Percentiles rank a stretch among this genome's conserved stretches.
phyloP scores from a whole-genome alignment of 495 filamentous ascomycete genomes.

The Gamarada debralockiae region DNA sequence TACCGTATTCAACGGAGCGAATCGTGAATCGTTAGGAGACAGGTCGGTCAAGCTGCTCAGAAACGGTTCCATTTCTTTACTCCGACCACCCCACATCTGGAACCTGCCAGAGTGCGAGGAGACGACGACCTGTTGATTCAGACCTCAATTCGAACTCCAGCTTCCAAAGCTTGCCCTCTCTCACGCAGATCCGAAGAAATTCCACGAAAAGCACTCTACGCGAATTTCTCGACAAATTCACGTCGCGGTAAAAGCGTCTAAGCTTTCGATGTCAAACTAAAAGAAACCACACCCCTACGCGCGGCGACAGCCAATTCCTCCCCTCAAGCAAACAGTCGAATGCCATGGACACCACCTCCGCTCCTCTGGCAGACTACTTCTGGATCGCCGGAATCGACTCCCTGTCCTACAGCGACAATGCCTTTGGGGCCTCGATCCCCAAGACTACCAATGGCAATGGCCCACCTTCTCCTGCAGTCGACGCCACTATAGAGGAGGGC shows the following conservation, averaged over 20 bases:
- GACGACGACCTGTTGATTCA: too few species aligned
- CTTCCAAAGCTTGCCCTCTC: too few species aligned
- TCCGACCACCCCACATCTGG: too few species aligned
- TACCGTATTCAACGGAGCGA: too few species aligned
- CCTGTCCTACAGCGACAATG: conserved; percentile 52
- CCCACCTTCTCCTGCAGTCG: conserved; percentile 38
- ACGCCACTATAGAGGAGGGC: conserved; percentile 78
- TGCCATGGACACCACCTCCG: conserved; percentile 56
- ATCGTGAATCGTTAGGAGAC: too few species aligned
- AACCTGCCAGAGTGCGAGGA: too few species aligned
- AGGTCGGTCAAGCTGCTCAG: too few species aligned
- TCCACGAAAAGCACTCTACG: not conserved
- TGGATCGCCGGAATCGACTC: conserved; percentile 95
- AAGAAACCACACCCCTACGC: not conserved
- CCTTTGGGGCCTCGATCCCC: conserved; percentile 23
- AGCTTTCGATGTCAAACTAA: conserved; percentile 14
- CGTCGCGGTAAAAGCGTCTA: not conserved
- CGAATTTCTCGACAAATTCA: too few species aligned
- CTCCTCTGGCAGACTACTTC: conserved; percentile 95
- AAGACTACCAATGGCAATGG: conserved; percentile 17
- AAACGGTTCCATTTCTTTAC: too few species aligned
- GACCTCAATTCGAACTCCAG: too few species aligned
- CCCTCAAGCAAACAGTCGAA: not conserved
- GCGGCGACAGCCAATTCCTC: not conserved
- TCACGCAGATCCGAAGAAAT: too few species aligned